Evolutionary conservation across 2,329 filamentous ascomycete species (phyloP).

Genomic region (Cephalotrichum gorgonifer): DNA sequence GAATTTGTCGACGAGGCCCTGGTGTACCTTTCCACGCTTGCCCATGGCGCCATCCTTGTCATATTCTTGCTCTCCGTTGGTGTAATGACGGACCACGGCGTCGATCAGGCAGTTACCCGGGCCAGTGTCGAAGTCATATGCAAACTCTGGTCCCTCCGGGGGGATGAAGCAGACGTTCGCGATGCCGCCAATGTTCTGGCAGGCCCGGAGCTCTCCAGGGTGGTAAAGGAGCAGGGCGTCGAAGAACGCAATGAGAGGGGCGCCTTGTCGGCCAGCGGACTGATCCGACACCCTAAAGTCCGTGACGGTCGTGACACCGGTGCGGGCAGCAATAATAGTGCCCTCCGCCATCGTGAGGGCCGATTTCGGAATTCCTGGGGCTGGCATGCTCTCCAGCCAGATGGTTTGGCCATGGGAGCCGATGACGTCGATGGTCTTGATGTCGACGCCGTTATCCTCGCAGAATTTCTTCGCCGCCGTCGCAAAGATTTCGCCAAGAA

Average conservation of each 20-base stretch:
- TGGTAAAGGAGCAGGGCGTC: constrained; percentile 46
- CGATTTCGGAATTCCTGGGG: constrained; percentile 30
- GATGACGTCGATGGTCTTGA: constrained; percentile 38
- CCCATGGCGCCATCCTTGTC: constrained; percentile 42
- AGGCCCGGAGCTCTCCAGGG: constrained; percentile 44
- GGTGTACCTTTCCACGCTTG: constrained; percentile 34
- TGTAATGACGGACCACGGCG: constrained; percentile 43
- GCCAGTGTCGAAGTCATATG: constrained; percentile 43
- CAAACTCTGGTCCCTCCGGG: constrained; percentile 22
- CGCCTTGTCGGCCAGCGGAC: constrained; percentile 42
- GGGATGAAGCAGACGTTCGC: constrained; percentile 52
- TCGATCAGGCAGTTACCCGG: constrained; percentile 48
- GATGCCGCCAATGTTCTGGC: constrained; percentile 52
- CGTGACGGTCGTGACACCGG: constrained; percentile 47
- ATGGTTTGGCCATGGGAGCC: constrained; percentile 51
- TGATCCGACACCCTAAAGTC: constrained; percentile 48
- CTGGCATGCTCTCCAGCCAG: constrained; percentile 44
- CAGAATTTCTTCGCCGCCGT: constrained; percentile 39
- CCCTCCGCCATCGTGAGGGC: constrained; percentile 49
- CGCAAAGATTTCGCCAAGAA: constrained; percentile 46
- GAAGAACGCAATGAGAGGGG: constrained; percentile 47
- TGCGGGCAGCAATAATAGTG: constrained; percentile 39
- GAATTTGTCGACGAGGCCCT: constrained; percentile 41
- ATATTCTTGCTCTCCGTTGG: constrained; percentile 35
- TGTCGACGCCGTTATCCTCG: constrained; percentile 27